Evolutionary conservation across 1,284 basidiomycete species (phyloP).

Genomic region (Meira nashicola): DNA sequence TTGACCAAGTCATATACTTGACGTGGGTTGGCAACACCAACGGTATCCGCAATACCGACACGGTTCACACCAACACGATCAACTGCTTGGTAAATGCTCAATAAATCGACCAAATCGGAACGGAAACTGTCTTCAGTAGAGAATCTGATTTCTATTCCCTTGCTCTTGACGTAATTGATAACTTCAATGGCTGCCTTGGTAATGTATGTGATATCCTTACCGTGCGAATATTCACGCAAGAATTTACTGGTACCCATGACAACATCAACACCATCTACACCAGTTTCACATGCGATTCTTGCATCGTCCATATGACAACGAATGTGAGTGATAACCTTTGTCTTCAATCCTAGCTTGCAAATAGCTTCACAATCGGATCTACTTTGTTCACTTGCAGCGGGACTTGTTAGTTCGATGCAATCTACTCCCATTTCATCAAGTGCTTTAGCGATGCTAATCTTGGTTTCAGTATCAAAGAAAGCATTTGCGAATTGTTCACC

Average conservation of each 20-base stretch:
- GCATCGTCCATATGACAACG: slow-evolving; percentile 99
- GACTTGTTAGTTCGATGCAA: slow-evolving; percentile 98
- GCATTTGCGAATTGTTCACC: slow-evolving; percentile 98
- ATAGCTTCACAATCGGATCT: slow-evolving; percentile 93
- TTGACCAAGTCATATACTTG: slow-evolving; percentile 98
- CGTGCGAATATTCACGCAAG: slow-evolving; percentile 98
- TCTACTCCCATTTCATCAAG: slow-evolving; percentile 70
- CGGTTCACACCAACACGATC: slow-evolving; percentile 99
- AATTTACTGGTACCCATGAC: slow-evolving; percentile 99
- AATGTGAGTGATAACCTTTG: slow-evolving; percentile 97
- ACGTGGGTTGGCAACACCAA: slow-evolving; percentile 95
- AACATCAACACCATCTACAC: slow-evolving; percentile 95
- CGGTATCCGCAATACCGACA: slow-evolving; percentile 98
- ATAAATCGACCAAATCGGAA: slow-evolving; percentile 95
- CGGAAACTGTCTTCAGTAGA: slow-evolving; percentile 99
- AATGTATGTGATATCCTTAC: slow-evolving; percentile 99
- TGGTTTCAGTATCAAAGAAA: slow-evolving; percentile 99
- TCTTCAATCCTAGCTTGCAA: slow-evolving; percentile 96
- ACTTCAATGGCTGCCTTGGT: slow-evolving; percentile 96
- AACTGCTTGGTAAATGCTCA: slow-evolving; percentile 98
- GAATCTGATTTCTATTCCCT: slow-evolving; percentile 99
- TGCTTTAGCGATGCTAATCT: slow-evolving; percentile 95
- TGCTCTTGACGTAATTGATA: slow-evolving; percentile 98
- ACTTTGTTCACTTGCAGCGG: slow-evolving; percentile 95
- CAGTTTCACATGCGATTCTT: slow-evolving; percentile 95